Percentiles rank a stretch among this genome's conserved stretches.
These are phyloP conservation scores for Vigna angularis DNA, from an alignment of 306 rosid genomes.

Conservation along the genomic window DNA sequence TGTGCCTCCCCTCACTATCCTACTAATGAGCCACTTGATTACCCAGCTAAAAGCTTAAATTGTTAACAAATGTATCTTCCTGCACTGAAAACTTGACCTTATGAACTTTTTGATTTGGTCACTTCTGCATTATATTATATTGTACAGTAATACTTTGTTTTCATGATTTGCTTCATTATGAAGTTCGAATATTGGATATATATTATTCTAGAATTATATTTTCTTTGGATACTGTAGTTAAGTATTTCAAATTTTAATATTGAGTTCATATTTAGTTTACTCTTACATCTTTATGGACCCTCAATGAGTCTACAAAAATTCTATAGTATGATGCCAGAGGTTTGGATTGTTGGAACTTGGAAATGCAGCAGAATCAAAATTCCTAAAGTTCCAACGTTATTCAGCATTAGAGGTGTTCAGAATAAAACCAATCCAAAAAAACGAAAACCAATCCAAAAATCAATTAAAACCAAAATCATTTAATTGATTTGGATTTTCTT, in stretches of 20 bases:
- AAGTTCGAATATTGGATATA: background rate
- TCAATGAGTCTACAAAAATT: background rate
- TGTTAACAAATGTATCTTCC: background rate
- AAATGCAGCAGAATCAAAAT: constrained; percentile 13
- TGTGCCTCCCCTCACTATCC: background rate
- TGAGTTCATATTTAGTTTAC: background rate
- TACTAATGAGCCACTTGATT: background rate
- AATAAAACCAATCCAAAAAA: too few relatives aligned
- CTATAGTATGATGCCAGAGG: background rate
- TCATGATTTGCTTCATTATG: background rate
- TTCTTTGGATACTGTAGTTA: background rate
- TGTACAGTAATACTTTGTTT: background rate
- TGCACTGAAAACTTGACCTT: background rate
- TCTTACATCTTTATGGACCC: background rate
- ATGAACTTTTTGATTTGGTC: background rate
- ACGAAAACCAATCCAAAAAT: too few relatives aligned
- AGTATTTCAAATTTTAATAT: background rate
- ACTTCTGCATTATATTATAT: too few relatives aligned
- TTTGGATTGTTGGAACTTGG: background rate
- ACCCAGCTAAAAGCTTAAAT: background rate
- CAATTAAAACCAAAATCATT: too few relatives aligned
- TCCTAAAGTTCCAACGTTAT: background rate
- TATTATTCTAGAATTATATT: background rate
- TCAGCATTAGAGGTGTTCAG: background rate
- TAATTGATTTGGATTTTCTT: too few relatives aligned